Evolutionary conservation across 139 green algal genomes (phyloP), one percentile per base, ranked within the genome.

Genomic region (Haematococcus sp.): DNA sequence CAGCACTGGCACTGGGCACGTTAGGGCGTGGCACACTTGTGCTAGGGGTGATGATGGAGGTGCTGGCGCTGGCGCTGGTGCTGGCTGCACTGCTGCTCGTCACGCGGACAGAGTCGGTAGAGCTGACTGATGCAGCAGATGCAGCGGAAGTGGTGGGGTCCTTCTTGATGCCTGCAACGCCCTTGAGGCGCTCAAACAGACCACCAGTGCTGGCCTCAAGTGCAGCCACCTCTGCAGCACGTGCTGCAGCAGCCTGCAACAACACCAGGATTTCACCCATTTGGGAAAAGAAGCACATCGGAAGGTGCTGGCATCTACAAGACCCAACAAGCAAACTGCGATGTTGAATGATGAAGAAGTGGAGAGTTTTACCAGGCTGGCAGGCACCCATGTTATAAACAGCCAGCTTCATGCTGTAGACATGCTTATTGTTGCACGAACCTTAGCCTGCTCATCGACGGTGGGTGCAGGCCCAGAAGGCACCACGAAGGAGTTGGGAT

Each of bases 401-500:
- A 11, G 16, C 27, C 16, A 31, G 54, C 54, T 61, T 20, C 20
- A 11, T 30, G 54, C 54, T 61, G 17, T 61, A 11, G 5, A 25
- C 5, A 15, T 20, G 16, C 19, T 25, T 25, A 31, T 4, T 61
- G 54, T n/a, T 61, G 54, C 54, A 9, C 22, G 13, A 25, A 72
- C 66, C 66, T 63, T 46, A 15, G 55, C 59, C 1, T 43, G 43
- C 28, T 67, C 44, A 25, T 70, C 74, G 1, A 17, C 32, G 0
- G 72, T n/a, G 9, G 55, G 61, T 0, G 25, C 56, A 9, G 67
- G 44, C 34, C 56, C 65, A 3, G 17, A 70, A 17, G 81, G 40
- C 28, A 77, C 52, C 4, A 83, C 55, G 35, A 87, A 87, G 2
- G 70, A 71, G 55, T 87, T 87, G 44, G 81, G 81, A 34, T 88